Base-by-base conservation (phyloP, 108 stramenopile species). In the Epithemia pelagica region DNA sequence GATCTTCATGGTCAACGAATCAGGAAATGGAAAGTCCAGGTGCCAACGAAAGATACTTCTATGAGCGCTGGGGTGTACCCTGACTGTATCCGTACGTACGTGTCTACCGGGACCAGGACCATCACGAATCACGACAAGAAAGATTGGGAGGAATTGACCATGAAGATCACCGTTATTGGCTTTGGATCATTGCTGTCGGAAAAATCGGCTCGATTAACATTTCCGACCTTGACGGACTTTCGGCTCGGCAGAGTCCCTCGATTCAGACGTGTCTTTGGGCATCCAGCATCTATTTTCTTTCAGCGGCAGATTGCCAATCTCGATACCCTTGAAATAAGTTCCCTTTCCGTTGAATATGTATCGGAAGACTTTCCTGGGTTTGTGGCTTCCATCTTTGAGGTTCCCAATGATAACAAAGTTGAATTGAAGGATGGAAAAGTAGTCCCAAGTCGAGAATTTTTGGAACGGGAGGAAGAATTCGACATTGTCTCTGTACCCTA, bases 251-350 rank as follows among this genome's bases (percentile, higher is more conserved):
- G 87, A 28, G 86, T 95, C 0, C 74, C 65, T 0, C 71, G 83
- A 64, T 91, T 90, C 66, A 85, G 90, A 26, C 82, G 94, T 5
- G 85, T 90, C 46, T 91, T 95, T 79, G 74, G 75, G 10, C 89
- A 90, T 65, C 87, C 90, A 0, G 89, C 90, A 5, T 86, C 90
- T 0, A 90, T 91, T 26, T 95, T 95, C 61, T 87, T 95, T 59
- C 76, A 88, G 53, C 70, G 86, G 0, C 78, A 77, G 8, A 87
- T 94, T 78, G 94, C 89, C 23, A 75, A 79, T 54, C 28, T 80
- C 21, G 86, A 87, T 24, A 88, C 88, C 0, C 55, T 84, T 28
- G 88, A 94, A 70, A 86, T 90, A 53, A 84, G 85, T 28, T 84
- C 82, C 20, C 67, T 91, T 21, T 83, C 82, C 3, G 77, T 72